Evolutionary conservation across 768 basidiomycete genomes (phyloP).

Genomic region (Leucocoprinus sp.): DNA sequence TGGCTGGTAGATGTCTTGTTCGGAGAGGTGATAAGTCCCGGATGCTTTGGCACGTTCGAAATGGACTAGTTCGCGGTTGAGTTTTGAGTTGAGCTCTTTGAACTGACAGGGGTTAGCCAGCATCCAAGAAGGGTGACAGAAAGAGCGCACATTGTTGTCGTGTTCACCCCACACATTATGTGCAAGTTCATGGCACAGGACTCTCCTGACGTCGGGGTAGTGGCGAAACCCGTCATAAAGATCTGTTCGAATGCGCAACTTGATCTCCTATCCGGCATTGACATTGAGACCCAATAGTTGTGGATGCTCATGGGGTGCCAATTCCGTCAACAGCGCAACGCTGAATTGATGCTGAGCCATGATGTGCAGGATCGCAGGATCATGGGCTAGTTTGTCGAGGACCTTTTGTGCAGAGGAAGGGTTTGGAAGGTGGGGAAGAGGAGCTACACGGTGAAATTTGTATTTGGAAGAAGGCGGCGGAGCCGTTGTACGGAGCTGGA

Average conservation of each 20-base stretch:
- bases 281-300: constrained; percentile 62
- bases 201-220: constrained; percentile 56
- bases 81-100: constrained; percentile 64
- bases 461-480: constrained; percentile 32
- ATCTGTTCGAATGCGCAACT: constrained; percentile 62
- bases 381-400: constrained; percentile 52
- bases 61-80: constrained; percentile 65
- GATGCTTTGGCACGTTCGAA: constrained; percentile 46
- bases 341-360: constrained; percentile 65
- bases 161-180: constrained; percentile 73
- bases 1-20: constrained; percentile 24
- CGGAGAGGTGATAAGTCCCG: constrained; percentile 46
- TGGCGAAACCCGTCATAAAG: constrained; percentile 63
- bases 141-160: constrained; percentile 56
- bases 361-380: constrained; percentile 61
- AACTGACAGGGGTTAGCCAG: constrained; percentile 37
- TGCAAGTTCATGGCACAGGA: constrained; percentile 70
- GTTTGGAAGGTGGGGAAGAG: constrained; percentile 57
- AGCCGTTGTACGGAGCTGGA: constrained; percentile 15
- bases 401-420: constrained; percentile 47
- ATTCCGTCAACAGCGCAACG: constrained; percentile 65
- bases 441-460: constrained; percentile 56
- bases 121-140: neutral
- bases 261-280: constrained; percentile 53
- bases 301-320: constrained; percentile 72